Evolutionary conservation across 2,329 filamentous ascomycete species (phyloP).

Genomic region (Cryphonectria nitschkei): DNA sequence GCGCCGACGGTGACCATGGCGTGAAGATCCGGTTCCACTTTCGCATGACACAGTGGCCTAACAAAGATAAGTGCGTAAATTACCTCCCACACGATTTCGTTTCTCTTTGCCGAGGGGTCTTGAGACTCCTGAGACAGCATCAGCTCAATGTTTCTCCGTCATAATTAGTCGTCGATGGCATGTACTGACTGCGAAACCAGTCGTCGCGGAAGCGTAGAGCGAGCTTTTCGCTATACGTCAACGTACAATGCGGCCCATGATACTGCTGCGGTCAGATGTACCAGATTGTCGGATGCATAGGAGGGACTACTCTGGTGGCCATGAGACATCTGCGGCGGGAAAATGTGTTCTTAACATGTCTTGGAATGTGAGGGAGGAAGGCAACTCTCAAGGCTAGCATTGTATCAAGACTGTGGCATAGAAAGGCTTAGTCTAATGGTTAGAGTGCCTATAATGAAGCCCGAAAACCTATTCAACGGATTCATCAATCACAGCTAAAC

Average conservation of each 20-base stretch:
- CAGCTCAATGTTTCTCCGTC: background rate
- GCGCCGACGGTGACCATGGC: background rate
- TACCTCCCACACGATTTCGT: background rate
- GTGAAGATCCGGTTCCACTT: constrained; percentile 2
- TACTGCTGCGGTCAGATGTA: background rate
- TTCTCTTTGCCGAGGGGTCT: background rate
- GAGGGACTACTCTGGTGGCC: background rate
- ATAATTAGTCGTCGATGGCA: background rate
- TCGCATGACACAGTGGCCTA: background rate
- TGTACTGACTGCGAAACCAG: background rate
- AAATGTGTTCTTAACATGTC: background rate
- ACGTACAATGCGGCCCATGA: background rate
- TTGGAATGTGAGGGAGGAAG: background rate
- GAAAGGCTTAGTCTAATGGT: background rate
- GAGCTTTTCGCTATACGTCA: background rate
- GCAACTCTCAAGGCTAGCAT: background rate
- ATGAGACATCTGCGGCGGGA: background rate
- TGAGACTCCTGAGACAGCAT: too few relatives aligned
- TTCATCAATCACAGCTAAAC: background rate
- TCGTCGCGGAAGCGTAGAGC: background rate
- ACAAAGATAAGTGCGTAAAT: background rate
- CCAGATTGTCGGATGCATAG: background rate
- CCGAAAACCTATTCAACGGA: background rate
- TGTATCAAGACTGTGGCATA: background rate
- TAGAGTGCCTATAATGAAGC: background rate